Conservation (phyloP, 2,329 filamentous ascomycete species). For the Verticillium albo-atrum region DNA sequence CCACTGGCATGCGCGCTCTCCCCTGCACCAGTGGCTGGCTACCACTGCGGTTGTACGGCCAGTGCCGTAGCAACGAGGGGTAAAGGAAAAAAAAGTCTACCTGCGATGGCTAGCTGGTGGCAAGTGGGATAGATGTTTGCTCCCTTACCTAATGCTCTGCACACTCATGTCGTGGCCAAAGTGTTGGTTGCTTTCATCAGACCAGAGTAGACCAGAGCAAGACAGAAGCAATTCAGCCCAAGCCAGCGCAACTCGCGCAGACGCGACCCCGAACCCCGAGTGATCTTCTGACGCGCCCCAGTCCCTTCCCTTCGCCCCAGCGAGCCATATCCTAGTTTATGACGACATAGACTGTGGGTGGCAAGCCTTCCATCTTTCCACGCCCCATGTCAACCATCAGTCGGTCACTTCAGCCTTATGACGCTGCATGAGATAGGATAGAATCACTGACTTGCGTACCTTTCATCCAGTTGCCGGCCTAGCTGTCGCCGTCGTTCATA, state of each 20-base stretch:
- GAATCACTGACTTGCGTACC: neutral
- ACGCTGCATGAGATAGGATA: neutral
- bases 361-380: neutral
- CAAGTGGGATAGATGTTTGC: neutral
- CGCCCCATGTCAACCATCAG: neutral
- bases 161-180: neutral
- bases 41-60: neutral
- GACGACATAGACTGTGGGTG: neutral
- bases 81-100: neutral
- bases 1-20: neutral
- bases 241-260: neutral
- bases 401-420: neutral
- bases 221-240: neutral
- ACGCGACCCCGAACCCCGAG: neutral
- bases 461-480: neutral
- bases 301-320: neutral
- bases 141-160: neutral
- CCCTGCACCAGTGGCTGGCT: neutral
- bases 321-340: neutral
- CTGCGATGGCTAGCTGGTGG: neutral
- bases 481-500: neutral
- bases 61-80: neutral
- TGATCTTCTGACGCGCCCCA: neutral
- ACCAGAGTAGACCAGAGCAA: neutral
- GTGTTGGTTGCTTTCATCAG: neutral